These are phyloP conservation scores for Sutorius australiensis DNA, from an alignment of 768 basidiomycete species.

Conservation along the genomic window DNA sequence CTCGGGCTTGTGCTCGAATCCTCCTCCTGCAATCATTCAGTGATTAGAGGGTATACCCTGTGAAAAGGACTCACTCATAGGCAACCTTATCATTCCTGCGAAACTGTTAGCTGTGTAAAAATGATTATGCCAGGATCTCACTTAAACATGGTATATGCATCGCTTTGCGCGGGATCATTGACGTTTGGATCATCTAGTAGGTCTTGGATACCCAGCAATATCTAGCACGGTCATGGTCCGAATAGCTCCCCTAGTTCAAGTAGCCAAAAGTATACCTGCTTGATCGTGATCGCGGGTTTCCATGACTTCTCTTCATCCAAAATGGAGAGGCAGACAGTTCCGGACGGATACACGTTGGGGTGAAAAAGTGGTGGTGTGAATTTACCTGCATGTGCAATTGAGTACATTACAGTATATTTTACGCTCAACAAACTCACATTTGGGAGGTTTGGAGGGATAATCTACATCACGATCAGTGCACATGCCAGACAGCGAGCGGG, in stretches of 20 bases:
- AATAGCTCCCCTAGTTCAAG: background rate
- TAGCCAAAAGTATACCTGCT: constrained; percentile 62
- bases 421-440: constrained; percentile 53
- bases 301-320: constrained; percentile 98
- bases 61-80: constrained; percentile 67
- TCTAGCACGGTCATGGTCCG: constrained; percentile 44
- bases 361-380: constrained; percentile 95
- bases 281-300: constrained; percentile 99
- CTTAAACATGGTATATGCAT: constrained; percentile 99
- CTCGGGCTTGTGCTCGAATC: constrained; percentile 82
- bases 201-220: constrained; percentile 94
- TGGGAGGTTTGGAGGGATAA: constrained; percentile 93
- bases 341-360: constrained; percentile 98
- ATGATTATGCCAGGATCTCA: constrained; percentile 39
- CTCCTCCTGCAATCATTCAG: constrained; percentile 51
- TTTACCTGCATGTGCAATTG: constrained; percentile 63
- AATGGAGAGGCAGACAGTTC: constrained; percentile 96
- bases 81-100: constrained; percentile 87
- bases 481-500: background rate
- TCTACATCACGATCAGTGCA: constrained; percentile 43
- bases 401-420: background rate
- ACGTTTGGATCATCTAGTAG: constrained; percentile 94
- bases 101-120: constrained; percentile 6
- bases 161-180: constrained; percentile 96
- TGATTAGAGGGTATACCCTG: background rate